These are phyloP conservation scores for Candida incommunis DNA, from an alignment of 805 yeast species.

Conservation along the genomic window DNA sequence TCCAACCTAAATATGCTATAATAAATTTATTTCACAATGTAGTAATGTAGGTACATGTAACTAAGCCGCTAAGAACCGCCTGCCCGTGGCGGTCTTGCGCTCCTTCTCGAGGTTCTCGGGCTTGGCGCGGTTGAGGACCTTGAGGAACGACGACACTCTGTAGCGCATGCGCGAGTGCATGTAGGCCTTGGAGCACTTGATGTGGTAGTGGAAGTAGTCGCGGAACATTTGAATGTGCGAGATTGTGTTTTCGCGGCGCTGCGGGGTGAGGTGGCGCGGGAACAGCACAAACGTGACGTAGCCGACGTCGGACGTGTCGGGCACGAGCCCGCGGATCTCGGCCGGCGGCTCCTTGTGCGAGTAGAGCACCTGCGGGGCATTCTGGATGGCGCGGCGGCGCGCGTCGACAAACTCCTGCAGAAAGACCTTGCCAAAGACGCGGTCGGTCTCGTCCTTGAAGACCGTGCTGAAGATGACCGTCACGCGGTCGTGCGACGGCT, in stretches of 20 bases:
- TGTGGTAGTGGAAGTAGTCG: conserved; percentile 96
- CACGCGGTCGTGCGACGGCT: conserved; percentile 89
- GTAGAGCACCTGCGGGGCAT: conserved; percentile 94
- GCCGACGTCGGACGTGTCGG: conserved; percentile 31
- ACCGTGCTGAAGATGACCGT: conserved; percentile 91
- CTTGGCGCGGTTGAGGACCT: conserved; percentile 92
- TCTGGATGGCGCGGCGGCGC: conserved; percentile 86
- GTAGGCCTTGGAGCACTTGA: conserved; percentile 95
- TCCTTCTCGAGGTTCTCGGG: conserved; percentile 79
- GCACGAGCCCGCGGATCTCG: conserved; percentile 43
- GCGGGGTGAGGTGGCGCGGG: conserved; percentile 46
- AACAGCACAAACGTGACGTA: conserved; percentile 43
- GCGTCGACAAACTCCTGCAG: conserved; percentile 81
- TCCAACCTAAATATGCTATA: too few species aligned
- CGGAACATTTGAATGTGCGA: conserved; percentile 86
- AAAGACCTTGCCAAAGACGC: conserved; percentile 27
- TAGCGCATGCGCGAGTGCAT: conserved; percentile 97
- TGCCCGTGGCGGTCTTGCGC: conserved; percentile 60
- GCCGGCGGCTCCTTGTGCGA: conserved; percentile 87
- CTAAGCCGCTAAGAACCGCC: conserved; percentile 31
- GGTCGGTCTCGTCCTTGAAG: conserved; percentile 94
- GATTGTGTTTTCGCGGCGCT: conserved; percentile 72
- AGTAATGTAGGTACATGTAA: not conserved
- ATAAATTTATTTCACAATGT: not conserved
- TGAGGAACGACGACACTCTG: conserved; percentile 85